These are phyloP conservation scores for Cymbidium sinense DNA, from an alignment of 106 monocot species.

Conservation along the genomic window DNA sequence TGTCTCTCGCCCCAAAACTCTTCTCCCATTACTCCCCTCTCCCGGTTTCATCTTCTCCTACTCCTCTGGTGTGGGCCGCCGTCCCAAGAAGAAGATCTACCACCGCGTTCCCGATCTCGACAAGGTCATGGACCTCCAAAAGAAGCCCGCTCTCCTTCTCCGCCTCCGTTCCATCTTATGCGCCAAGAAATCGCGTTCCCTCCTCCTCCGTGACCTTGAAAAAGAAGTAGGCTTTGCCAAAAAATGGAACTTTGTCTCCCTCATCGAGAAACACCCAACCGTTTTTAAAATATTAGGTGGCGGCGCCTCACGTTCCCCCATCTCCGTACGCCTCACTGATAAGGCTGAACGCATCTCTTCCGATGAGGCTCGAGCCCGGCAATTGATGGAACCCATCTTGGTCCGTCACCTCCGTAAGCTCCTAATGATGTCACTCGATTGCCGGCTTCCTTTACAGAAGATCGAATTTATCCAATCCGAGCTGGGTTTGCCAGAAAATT, in stretches of 20 bases:
- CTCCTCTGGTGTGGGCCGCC: conserved; percentile 27
- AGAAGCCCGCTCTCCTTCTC: conserved; percentile 69
- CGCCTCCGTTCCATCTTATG: conserved; percentile 51
- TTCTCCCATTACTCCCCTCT: neutral
- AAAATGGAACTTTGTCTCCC: conserved; percentile 74
- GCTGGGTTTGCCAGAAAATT: conserved; percentile 56
- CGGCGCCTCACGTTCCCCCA: conserved; percentile 25
- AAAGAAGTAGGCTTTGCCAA: conserved; percentile 86
- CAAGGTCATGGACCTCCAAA: conserved; percentile 74
- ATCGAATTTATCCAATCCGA: conserved; percentile 56
- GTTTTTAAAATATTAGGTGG: conserved; percentile 78
- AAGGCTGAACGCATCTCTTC: conserved; percentile 38
- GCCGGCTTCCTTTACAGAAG: conserved; percentile 70
- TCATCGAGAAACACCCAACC: conserved; percentile 65
- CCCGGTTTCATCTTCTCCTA: conserved; percentile 22
- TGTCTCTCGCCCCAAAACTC: neutral
- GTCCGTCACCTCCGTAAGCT: conserved; percentile 66
- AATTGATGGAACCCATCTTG: conserved; percentile 75
- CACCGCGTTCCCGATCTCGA: conserved; percentile 79
- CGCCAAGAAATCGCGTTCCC: conserved; percentile 26
- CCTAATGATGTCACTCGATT: conserved; percentile 93
- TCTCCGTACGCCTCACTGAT: conserved; percentile 63
- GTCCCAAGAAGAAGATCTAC: conserved; percentile 85
- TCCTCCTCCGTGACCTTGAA: conserved; percentile 89
- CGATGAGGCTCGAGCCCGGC: conserved; percentile 37